These are phyloP conservation scores for Cicer arietinum DNA, from an alignment of 306 rosid genomes.

Conservation along the genomic window DNA sequence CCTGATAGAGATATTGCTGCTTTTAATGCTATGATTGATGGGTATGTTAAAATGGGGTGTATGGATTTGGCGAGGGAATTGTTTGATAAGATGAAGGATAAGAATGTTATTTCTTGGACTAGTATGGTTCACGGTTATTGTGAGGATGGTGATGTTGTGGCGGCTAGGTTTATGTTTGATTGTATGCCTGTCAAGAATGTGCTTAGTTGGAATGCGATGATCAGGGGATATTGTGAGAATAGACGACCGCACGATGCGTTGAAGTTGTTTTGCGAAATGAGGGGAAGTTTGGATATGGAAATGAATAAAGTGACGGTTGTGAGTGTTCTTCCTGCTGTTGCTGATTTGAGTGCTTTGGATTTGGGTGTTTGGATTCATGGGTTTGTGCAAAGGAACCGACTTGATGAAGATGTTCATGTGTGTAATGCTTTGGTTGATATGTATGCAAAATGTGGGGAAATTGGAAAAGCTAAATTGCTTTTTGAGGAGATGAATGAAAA, in stretches of 20 bases:
- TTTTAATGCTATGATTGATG: constrained; percentile 71
- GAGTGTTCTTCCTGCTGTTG: constrained; percentile 75
- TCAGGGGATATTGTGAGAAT: constrained; percentile 70
- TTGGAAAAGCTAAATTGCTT: constrained; percentile 51
- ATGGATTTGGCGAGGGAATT: constrained; percentile 60
- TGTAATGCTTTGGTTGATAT: constrained; percentile 68
- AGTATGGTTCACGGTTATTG: constrained; percentile 72
- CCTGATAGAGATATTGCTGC: constrained; percentile 59
- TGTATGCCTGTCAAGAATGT: constrained; percentile 65
- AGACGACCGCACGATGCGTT: constrained; percentile 61
- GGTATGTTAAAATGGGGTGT: constrained; percentile 61
- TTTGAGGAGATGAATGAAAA: constrained; percentile 57
- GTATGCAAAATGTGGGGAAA: constrained; percentile 83
- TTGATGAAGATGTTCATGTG: constrained; percentile 50
- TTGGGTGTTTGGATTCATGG: constrained; percentile 68
- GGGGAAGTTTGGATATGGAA: constrained; percentile 44
- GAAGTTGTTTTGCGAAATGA: constrained; percentile 65
- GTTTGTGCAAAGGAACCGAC: constrained; percentile 52
- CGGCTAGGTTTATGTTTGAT: constrained; percentile 67
- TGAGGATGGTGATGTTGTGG: constrained; percentile 50
- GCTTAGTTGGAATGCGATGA: constrained; percentile 76
- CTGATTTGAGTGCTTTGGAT: constrained; percentile 71
- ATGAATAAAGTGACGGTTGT: constrained; percentile 67
- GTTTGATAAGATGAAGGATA: constrained; percentile 59
- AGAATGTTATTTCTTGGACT: constrained; percentile 76